phyloP scores from a whole-genome alignment of 441 rosid genomes.

The Erodium texanum region DNA sequence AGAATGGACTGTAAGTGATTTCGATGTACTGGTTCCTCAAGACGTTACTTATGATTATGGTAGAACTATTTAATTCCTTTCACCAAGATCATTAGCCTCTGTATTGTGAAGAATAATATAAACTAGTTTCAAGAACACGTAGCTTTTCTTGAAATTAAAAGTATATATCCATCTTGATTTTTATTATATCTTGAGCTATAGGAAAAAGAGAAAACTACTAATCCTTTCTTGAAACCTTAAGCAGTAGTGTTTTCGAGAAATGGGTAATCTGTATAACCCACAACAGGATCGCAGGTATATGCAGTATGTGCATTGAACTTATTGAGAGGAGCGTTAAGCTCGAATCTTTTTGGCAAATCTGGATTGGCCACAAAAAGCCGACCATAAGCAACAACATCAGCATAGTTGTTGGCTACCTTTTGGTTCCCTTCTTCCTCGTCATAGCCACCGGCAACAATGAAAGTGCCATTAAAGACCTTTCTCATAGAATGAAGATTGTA shows the following conservation, averaged over 20 bases:
- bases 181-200: too few species aligned
- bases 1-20: constrained; percentile 63
- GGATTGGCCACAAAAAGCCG: constrained; percentile 26
- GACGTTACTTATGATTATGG: constrained; percentile 2
- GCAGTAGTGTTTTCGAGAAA: constrained; percentile 13
- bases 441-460: constrained; percentile 24
- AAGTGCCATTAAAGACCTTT: constrained; percentile 21
- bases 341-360: constrained; percentile 20
- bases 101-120: background rate
- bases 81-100: too few species aligned
- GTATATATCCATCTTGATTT: too few species aligned
- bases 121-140: background rate
- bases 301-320: constrained; percentile 16
- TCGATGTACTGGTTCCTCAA: constrained; percentile 47
- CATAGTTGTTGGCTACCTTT: constrained; percentile 11
- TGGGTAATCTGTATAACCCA: constrained; percentile 26
- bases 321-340: constrained; percentile 18
- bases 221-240: background rate
- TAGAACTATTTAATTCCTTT: background rate
- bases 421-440: constrained; percentile 17
- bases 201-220: background rate
- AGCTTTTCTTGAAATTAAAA: background rate
- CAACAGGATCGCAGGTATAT: constrained; percentile 16
- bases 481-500: constrained; percentile 26
- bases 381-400: constrained; percentile 18